Base-by-base conservation (phyloP, 2,329 filamentous ascomycete genomes). In the Diatrype stigma region DNA sequence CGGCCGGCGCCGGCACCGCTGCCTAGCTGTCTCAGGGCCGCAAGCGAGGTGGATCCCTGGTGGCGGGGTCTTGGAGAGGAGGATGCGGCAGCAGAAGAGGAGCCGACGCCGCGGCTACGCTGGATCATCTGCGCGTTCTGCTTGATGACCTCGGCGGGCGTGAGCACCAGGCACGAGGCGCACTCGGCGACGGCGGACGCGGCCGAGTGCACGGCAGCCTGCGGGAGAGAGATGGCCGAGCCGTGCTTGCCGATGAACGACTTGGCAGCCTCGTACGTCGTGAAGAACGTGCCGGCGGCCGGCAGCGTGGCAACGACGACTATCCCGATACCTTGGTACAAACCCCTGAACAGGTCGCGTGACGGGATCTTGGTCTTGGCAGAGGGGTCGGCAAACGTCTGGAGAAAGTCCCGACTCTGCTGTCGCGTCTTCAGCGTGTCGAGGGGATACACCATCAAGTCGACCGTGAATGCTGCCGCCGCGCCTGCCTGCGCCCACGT, bases 381-480 rank as follows among this genome's bases (percentile, higher is more conserved):
- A 1, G 75, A 74, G 14, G 78, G 77, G 21, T 80, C 79, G 1
- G 76, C 75, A 70, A 85, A 93, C 1, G 85, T 76, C 46, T 79
- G 78, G 35, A 82, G 73, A 70, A 91, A 94, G 61, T 91, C 81
- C 12, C 84, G 85, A 48, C 86, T 90, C 67, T 96, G 91, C 45
- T 90, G 79, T 10, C 91, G 82, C 7, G 91, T 96, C 67, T 96
- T 96, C 62, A 96, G 76, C 0, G 91, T 96, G 66, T 96, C 92
- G 16, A 96, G 76, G 0, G 91, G 92, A 63, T 94, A 96, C 34
- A 96, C 82, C 16, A 96, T 75, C 46, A 95, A 75, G 67, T 96
- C 90, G 51, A 96, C 87, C 1, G 87, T 86, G 66, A 96, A 90
- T 23, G 90, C 92, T 56, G 91, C 91, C 49, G 88, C 79, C 49